Conservation (phyloP, 768 basidiomycete species). For the Mycena crocata region DNA sequence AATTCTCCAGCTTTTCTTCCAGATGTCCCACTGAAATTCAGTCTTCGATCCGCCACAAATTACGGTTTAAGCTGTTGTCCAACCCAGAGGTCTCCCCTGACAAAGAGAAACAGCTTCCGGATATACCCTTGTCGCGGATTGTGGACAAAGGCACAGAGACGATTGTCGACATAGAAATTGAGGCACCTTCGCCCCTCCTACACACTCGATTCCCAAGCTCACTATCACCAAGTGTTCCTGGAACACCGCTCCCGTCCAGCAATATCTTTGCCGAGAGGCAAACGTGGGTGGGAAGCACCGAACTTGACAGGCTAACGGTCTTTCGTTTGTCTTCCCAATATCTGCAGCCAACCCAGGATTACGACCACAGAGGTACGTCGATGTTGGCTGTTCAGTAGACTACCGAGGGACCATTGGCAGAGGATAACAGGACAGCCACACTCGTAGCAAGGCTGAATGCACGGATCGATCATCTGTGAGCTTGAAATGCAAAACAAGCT, state of each 20-base stretch:
- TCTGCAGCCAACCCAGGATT: not conserved
- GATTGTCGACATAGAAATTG: not conserved
- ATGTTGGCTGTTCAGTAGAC: not conserved
- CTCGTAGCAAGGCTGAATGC: not conserved
- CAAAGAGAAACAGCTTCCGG: not conserved
- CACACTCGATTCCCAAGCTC: not conserved
- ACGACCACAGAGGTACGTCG: not conserved
- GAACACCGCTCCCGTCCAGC: constrained; percentile 4
- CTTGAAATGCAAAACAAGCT: constrained; percentile 3
- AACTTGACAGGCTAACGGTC: not conserved
- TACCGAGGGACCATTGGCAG: not conserved
- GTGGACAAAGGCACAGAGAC: not conserved
- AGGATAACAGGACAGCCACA: not conserved
- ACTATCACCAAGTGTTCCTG: not conserved
- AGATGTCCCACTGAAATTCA: not conserved
- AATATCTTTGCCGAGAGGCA: not conserved
- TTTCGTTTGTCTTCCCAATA: not conserved
- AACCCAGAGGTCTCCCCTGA: too few relatives aligned
- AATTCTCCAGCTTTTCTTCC: not conserved
- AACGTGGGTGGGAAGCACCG: not conserved
- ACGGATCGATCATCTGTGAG: not conserved
- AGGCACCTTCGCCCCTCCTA: constrained; percentile 2
- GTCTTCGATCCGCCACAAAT: not conserved
- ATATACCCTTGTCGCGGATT: not conserved
- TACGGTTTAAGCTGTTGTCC: not conserved